Percentiles rank a stretch among this genome's conserved stretches.
These are phyloP conservation scores for Dichotomopilus funicola DNA, from an alignment of 2,329 filamentous ascomycete genomes.

Conservation along the genomic window DNA sequence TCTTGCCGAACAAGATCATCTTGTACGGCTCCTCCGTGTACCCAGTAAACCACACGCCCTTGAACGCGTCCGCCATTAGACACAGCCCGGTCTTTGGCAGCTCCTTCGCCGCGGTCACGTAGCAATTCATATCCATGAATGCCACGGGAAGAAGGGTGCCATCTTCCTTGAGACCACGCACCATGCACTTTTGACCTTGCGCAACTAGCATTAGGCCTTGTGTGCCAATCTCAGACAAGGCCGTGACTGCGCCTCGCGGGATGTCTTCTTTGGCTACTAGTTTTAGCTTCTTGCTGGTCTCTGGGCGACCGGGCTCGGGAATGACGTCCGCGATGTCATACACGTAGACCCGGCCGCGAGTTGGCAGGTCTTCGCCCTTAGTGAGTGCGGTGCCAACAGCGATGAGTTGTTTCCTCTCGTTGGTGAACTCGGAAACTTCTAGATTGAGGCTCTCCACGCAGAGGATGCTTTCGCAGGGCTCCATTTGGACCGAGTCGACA, in stretches of 20 bases:
- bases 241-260: slow-evolving; percentile 82
- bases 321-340: slow-evolving; percentile 91
- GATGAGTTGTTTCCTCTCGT: slow-evolving; percentile 76
- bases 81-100: slow-evolving; percentile 78
- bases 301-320: slow-evolving; percentile 75
- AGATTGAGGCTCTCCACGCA: slow-evolving; percentile 78
- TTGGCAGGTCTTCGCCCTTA: slow-evolving; percentile 85
- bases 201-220: slow-evolving; percentile 85
- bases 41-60: slow-evolving; percentile 92
- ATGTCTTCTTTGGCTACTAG: slow-evolving; percentile 85
- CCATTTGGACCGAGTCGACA: slow-evolving; percentile 69
- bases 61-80: slow-evolving; percentile 81
- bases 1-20: slow-evolving; percentile 89
- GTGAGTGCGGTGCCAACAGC: slow-evolving; percentile 78
- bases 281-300: slow-evolving; percentile 80
- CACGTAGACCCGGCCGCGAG: slow-evolving; percentile 78
- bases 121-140: slow-evolving; percentile 96
- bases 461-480: slow-evolving; percentile 69
- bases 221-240: slow-evolving; percentile 74
- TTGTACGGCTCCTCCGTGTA: slow-evolving; percentile 97
- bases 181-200: slow-evolving; percentile 96
- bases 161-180: slow-evolving; percentile 91
- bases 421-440: slow-evolving; percentile 85
- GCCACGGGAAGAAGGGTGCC: slow-evolving; percentile 87
- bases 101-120: slow-evolving; percentile 79